phyloP scores from a whole-genome alignment of 768 basidiomycete species.

The Clavaria fumosa region DNA sequence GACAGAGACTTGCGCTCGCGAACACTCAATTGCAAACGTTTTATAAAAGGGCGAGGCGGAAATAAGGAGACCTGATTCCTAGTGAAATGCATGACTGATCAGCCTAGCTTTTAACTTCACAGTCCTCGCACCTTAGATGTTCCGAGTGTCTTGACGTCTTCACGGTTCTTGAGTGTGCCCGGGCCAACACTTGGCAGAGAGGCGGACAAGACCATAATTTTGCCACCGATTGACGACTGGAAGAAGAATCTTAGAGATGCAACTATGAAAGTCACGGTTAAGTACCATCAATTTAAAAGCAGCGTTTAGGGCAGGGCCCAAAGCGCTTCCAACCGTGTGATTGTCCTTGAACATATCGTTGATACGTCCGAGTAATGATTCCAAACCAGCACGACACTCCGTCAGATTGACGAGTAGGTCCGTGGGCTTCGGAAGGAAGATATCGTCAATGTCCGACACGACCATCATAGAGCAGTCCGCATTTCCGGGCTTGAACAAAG shows the following conservation, averaged over 20 bases:
- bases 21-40: slow-evolving; percentile 97
- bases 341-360: slow-evolving; percentile 99
- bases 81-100: slow-evolving; percentile 1
- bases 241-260: slow-evolving; percentile 1
- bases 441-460: slow-evolving; percentile 91
- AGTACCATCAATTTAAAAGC: slow-evolving; percentile 88
- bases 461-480: slow-evolving; percentile 90
- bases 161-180: slow-evolving; percentile 88
- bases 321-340: slow-evolving; percentile 79
- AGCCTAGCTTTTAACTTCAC: neutral
- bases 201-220: slow-evolving; percentile 78
- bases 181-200: slow-evolving; percentile 78
- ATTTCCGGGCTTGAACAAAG: slow-evolving; percentile 35
- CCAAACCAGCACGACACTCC: slow-evolving; percentile 68
- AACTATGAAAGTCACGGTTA: neutral
- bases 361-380: slow-evolving; percentile 65
- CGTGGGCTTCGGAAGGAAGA: slow-evolving; percentile 92
- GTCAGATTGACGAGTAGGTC: slow-evolving; percentile 92
- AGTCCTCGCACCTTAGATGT: slow-evolving; percentile 58
- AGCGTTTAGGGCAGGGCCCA: slow-evolving; percentile 90
- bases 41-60: slow-evolving; percentile 95
- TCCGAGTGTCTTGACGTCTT: slow-evolving; percentile 91
- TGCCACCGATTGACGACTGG: slow-evolving; percentile 85
- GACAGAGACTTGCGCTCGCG: slow-evolving; percentile 89
- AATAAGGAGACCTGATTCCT: slow-evolving; percentile 88